Conservation (phyloP, 345 rosid genomes). For the Sonneratia alba region DNA sequence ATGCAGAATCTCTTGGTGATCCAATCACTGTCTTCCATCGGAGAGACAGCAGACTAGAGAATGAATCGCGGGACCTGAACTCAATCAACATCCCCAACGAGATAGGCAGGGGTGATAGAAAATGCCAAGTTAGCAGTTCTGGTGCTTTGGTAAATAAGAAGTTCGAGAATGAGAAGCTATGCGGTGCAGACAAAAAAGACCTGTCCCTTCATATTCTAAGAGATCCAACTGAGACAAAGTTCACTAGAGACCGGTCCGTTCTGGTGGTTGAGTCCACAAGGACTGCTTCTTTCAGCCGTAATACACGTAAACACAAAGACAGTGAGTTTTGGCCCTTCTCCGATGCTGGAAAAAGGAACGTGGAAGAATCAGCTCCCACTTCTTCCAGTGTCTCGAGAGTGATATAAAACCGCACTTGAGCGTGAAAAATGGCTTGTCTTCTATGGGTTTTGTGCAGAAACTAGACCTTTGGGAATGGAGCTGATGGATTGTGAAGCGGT, state of each 20-base stretch:
- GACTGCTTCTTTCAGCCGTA: background rate
- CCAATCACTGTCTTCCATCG: background rate
- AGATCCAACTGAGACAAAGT: background rate
- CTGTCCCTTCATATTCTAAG: background rate
- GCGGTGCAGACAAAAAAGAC: background rate
- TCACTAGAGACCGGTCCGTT: background rate
- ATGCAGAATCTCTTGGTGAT: background rate
- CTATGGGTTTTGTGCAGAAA: background rate
- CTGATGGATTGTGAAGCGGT: background rate
- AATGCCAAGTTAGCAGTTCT: background rate
- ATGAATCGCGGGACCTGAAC: background rate
- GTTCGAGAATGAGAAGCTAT: background rate
- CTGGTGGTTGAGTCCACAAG: background rate
- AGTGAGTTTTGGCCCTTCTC: constrained; percentile 3
- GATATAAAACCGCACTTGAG: background rate
- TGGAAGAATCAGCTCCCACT: background rate
- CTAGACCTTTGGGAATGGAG: constrained; percentile 2
- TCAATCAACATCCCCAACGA: background rate
- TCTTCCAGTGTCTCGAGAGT: background rate
- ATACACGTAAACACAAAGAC: background rate
- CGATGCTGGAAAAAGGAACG: background rate
- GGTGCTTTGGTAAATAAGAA: background rate
- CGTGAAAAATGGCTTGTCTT: background rate
- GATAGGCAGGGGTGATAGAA: background rate
- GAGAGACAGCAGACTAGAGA: background rate